Evolutionary conservation across 2,329 filamentous ascomycete genomes (phyloP), one percentile per base, ranked within the genome.

Genomic region (Sordariomycetes sp.): DNA sequence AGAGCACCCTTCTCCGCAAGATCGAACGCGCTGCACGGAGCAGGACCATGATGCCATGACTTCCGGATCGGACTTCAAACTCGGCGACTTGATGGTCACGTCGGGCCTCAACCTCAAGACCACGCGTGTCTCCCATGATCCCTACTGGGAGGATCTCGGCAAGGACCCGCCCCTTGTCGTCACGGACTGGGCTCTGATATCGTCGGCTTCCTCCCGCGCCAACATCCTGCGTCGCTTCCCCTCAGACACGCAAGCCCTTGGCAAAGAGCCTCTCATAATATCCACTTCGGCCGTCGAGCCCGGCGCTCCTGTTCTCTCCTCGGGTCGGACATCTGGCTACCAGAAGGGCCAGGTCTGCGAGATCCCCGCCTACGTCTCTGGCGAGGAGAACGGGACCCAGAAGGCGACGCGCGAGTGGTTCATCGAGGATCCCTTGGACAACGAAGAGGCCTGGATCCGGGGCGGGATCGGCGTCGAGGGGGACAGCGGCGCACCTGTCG

Each of bases 371-470:
- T 63, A 65, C 29, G 47, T 66, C 2, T 54, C 54, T 10, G 58
- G 57, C 3, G 43, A 46, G 1, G 48, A 47, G 9, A 66, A 64
- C 29, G 58, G 59, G 5, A 66, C 62, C 0, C 50, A 53, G 3
- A 64, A 58, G 34, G 54, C 56, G 3, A 65, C 63, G 4, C 49
- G 63, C 6, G 63, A 66, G 43, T 66, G 63, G 63, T 66, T 59
- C 34, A 47, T 66, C 15, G 62, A 66, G 40, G 59, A 64, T 38
- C 55, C 57, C 3, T 49, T 45, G n/a, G 58, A 61, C 8, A 42
- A 63, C 28, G 60, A 64, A 25, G 57, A 66, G 10, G 52, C 46
- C 8, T 66, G 63, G 63, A 66, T 66, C 32, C 52, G 59, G 3
- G 61, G 63, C 4, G 63, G 63, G 19, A 63, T 66, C 9, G 62